A percentile compares a stretch with the other conserved stretches of the same genome.
phyloP scores from a whole-genome alignment of 2,329 filamentous ascomycete genomes.

The Alternaria angustiovoidea region DNA sequence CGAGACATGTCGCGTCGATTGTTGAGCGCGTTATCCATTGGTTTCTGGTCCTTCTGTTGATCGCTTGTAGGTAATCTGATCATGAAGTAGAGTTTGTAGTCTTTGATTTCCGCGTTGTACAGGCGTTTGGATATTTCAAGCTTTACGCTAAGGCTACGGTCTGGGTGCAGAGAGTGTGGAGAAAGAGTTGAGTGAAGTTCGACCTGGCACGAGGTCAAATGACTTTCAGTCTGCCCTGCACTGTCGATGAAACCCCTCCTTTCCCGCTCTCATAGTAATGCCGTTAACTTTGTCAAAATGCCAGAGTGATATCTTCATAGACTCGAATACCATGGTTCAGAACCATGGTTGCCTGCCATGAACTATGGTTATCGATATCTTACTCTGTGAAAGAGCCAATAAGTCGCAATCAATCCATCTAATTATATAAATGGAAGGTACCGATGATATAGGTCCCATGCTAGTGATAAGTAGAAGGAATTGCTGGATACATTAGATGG shows the following conservation, averaged over 20 bases:
- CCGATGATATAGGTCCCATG: background rate
- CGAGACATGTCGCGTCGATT: background rate
- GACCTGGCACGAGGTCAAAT: constrained; percentile 6
- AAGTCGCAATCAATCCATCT: no score
- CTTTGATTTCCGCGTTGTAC: background rate
- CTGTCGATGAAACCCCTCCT: no score
- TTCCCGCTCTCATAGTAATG: no score
- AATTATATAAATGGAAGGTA: background rate
- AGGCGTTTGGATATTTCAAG: constrained; percentile 19
- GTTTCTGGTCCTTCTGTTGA: background rate
- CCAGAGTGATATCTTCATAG: no score
- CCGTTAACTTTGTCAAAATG: no score
- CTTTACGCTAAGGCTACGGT: constrained; percentile 35
- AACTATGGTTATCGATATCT: no score
- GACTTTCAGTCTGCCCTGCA: background rate
- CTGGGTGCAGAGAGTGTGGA: background rate
- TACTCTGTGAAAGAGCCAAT: no score
- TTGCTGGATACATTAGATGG: background rate
- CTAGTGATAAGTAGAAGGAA: background rate
- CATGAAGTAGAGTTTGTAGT: background rate
- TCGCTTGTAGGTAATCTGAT: background rate
- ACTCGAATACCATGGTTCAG: no score
- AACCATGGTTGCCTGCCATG: no score
- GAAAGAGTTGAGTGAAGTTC: background rate
- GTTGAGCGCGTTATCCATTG: background rate